Percentiles rank a stretch among this genome's conserved stretches.
These are phyloP conservation scores for Coemansia erecta DNA, from an alignment of 192 early-diverging fungal species.

Conservation along the genomic window DNA sequence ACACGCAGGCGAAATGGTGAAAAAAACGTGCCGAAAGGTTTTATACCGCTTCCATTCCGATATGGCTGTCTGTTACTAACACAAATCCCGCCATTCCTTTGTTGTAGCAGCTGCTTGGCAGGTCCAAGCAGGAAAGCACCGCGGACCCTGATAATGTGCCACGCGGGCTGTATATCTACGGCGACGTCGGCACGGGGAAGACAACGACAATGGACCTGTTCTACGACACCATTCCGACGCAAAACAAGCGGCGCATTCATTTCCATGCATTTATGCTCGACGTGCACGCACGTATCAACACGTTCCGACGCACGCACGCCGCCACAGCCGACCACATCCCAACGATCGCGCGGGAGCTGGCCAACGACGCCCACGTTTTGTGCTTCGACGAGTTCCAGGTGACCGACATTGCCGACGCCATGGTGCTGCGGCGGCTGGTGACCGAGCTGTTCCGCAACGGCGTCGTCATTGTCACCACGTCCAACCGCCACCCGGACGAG, in stretches of 20 bases:
- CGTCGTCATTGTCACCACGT: conserved; percentile 89
- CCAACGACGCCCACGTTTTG: conserved; percentile 76
- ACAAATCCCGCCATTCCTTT: not conserved
- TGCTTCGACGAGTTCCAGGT: conserved; percentile 97
- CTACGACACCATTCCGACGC: conserved; percentile 70
- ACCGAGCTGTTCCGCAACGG: conserved; percentile 78
- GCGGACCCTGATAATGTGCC: conserved; percentile 6
- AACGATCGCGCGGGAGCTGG: conserved; percentile 76
- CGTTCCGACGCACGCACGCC: conserved; percentile 55
- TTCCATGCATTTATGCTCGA: conserved; percentile 99
- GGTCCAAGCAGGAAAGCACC: not conserved
- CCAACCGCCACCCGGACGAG: conserved; percentile 88
- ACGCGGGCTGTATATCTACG: conserved; percentile 54
- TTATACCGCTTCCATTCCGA: not conserved
- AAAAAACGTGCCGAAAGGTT: too few relatives aligned
- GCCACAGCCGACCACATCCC: conserved; percentile 61
- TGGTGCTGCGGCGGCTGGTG: conserved; percentile 83
- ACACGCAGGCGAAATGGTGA: too few relatives aligned
- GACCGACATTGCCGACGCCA: conserved; percentile 97
- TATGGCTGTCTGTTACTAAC: not conserved
- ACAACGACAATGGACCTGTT: conserved; percentile 97
- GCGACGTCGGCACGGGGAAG: conserved; percentile 88
- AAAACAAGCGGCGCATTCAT: conserved; percentile 83
- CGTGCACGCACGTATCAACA: conserved; percentile 74
- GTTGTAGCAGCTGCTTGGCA: conserved; percentile 22